A percentile compares a stretch with the other conserved stretches of the same genome.
phyloP scores from a whole-genome alignment of 352 stramenopile species.

The Phytophthora nicotianae region DNA sequence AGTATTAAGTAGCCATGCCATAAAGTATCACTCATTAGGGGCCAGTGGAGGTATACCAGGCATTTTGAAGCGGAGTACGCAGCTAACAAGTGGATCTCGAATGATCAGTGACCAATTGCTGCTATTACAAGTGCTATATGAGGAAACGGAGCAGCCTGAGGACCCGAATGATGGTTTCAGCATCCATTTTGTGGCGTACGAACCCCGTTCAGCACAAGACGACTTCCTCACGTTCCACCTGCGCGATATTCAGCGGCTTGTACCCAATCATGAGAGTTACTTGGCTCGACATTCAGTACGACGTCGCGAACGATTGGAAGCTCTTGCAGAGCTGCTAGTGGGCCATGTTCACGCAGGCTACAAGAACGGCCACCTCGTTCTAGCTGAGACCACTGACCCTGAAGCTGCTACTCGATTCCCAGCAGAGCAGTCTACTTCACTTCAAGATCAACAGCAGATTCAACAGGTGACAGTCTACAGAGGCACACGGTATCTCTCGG shows the following conservation, averaged over 20 bases:
- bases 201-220: constrained; percentile 35
- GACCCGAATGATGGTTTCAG: constrained; percentile 32
- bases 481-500: constrained; percentile 45
- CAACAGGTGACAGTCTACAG: constrained; percentile 53
- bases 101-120: constrained; percentile 50
- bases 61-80: constrained; percentile 51
- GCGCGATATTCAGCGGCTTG: constrained; percentile 54
- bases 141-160: constrained; percentile 41
- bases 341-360: constrained; percentile 57
- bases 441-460: constrained; percentile 26
- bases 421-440: constrained; percentile 14
- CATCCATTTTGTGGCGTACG: constrained; percentile 45
- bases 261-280: constrained; percentile 53
- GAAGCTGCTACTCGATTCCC: constrained; percentile 27
- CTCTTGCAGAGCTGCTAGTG: constrained; percentile 54
- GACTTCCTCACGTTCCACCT: constrained; percentile 56
- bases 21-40: constrained; percentile 60
- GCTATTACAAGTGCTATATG: constrained; percentile 67
- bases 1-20: constrained; percentile 50
- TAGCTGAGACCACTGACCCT: constrained; percentile 44
- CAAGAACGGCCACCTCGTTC: constrained; percentile 71
- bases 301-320: constrained; percentile 42
- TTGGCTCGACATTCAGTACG: constrained; percentile 28
- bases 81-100: constrained; percentile 47
- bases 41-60: constrained; percentile 52